Percentiles rank a stretch among this genome's conserved stretches.
Evolutionary conservation across 768 basidiomycete species (phyloP).

Genomic region (Lactarius vividus): DNA sequence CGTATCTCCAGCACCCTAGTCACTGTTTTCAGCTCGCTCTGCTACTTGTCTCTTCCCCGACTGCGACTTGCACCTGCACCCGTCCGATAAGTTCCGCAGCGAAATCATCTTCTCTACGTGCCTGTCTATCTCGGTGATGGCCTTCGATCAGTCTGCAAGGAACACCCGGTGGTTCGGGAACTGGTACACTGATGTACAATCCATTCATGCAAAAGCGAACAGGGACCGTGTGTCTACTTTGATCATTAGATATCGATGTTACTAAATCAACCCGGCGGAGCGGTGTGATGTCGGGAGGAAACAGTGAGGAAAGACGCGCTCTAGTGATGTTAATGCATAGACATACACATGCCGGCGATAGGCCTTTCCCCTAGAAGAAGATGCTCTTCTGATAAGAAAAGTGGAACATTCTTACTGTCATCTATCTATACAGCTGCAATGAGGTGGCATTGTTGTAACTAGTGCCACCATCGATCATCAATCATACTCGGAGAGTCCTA

Average conservation of each 20-base stretch:
- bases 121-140: slow-evolving; percentile 76
- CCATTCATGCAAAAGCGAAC: not conserved
- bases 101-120: slow-evolving; percentile 89
- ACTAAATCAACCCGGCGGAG: not conserved
- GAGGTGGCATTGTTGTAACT: too few species aligned
- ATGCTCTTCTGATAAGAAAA: too few species aligned
- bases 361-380: too few species aligned
- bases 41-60: slow-evolving; percentile 32
- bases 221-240: not conserved
- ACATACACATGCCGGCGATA: too few species aligned
- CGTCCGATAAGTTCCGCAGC: slow-evolving; percentile 52
- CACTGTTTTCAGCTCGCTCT: too few species aligned
- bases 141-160: slow-evolving; percentile 78
- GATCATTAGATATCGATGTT: not conserved
- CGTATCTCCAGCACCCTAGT: slow-evolving; percentile 42
- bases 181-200: slow-evolving; percentile 53
- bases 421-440: too few species aligned
- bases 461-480: too few species aligned
- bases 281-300: not conserved
- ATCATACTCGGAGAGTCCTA: too few species aligned
- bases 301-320: too few species aligned
- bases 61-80: slow-evolving; percentile 50
- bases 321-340: too few species aligned
- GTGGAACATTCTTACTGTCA: too few species aligned
- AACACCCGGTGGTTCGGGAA: slow-evolving; percentile 90